A percentile compares a stretch with the other conserved stretches of the same genome.
Conservation (phyloP, 2,329 filamentous ascomycete genomes). For the Colletotrichum abscissum region DNA sequence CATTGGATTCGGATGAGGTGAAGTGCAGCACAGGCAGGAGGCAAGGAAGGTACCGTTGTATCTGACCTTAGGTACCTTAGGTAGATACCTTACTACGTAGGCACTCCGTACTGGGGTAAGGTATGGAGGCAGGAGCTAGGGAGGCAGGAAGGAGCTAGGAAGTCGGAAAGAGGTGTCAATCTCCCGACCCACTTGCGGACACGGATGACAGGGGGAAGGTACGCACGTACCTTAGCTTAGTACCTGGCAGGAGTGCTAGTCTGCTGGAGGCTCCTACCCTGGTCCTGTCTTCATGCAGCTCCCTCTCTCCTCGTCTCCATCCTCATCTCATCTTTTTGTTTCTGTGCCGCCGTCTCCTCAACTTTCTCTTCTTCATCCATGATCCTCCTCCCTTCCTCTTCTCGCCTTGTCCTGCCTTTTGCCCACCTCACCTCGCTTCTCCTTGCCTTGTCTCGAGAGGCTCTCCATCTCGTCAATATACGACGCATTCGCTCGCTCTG, state of each 20-base stretch:
- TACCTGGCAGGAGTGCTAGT: neutral
- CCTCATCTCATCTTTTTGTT: slow-evolving; percentile 3
- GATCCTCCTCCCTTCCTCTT: neutral
- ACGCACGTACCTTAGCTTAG: slow-evolving; percentile 30
- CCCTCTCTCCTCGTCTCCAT: neutral
- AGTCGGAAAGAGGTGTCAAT: slow-evolving; percentile 22
- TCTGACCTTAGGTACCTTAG: no score
- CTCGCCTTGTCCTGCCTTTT: neutral
- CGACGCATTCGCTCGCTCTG: slow-evolving; percentile 4
- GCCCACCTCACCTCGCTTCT: neutral
- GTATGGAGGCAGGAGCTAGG: neutral
- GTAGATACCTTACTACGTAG: neutral
- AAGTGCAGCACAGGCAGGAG: neutral
- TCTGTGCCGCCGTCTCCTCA: slow-evolving; percentile 1
- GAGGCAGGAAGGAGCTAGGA: neutral
- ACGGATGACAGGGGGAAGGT: slow-evolving; percentile 9
- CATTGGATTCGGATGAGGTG: no score
- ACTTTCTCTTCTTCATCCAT: neutral
- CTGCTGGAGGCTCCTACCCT: neutral
- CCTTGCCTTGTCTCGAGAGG: neutral
- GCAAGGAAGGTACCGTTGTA: neutral
- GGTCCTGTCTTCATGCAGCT: neutral
- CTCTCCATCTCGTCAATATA: neutral
- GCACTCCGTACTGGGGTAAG: neutral
- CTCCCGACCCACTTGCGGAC: slow-evolving; percentile 26